Evolutionary conservation across 2,329 filamentous ascomycete species (phyloP).

Genomic region (Colletotrichum orbiculare): DNA sequence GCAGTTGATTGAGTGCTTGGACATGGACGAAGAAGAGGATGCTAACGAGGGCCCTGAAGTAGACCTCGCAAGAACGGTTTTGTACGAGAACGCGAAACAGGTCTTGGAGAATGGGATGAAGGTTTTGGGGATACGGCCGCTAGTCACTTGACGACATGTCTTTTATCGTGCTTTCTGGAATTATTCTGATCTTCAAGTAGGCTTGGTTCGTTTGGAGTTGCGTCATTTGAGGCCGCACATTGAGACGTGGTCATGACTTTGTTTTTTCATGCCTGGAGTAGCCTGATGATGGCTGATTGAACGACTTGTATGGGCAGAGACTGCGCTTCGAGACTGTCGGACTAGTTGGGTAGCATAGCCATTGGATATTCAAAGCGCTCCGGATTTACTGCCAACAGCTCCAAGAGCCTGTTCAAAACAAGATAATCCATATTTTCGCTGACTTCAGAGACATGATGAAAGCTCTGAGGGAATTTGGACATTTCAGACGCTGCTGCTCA

Average conservation of each 20-base stretch:
- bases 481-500: too few species aligned
- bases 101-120: constrained; percentile 75
- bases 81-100: constrained; percentile 72
- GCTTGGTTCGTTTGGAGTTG: background rate
- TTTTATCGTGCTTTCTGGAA: background rate
- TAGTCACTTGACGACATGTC: background rate
- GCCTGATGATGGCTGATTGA: background rate
- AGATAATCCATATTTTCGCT: too few species aligned
- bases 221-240: background rate
- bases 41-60: constrained; percentile 55
- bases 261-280: background rate
- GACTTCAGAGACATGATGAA: too few species aligned
- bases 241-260: too few species aligned
- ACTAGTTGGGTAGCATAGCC: too few species aligned
- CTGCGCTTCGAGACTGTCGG: too few species aligned
- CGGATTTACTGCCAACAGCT: too few species aligned
- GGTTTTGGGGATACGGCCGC: constrained; percentile 58
- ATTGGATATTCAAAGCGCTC: too few species aligned
- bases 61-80: constrained; percentile 68
- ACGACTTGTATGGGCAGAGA: too few species aligned
- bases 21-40: constrained; percentile 25
- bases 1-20: constrained; percentile 19
- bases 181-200: background rate
- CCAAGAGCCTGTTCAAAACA: too few species aligned
- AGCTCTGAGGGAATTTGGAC: too few species aligned